Conservation (phyloP, 192 early-diverging fungal species). For the Linnemannia elongata region DNA sequence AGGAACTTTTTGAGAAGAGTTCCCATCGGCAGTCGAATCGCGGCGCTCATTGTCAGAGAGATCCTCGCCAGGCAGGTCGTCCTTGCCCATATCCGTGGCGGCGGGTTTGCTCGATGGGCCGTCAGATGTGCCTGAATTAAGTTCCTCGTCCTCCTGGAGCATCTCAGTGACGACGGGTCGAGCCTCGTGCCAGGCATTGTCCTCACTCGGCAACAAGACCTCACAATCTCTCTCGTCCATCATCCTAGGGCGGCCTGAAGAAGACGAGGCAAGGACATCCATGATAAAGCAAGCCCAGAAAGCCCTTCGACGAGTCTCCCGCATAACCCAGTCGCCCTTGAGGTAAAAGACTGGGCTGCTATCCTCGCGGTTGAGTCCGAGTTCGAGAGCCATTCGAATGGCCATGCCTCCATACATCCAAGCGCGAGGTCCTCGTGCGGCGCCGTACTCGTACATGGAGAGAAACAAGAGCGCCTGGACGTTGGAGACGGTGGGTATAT, state of each 20-base stretch:
- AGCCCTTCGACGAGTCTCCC: constrained; percentile 61
- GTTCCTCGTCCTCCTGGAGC: constrained; percentile 27
- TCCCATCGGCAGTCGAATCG: not conserved
- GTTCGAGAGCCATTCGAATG: constrained; percentile 66
- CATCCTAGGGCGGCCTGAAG: constrained; percentile 62
- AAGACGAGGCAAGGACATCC: constrained; percentile 56
- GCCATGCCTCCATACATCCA: constrained; percentile 73
- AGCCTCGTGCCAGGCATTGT: constrained; percentile 60
- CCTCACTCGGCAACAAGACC: constrained; percentile 62
- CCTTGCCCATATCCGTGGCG: not conserved
- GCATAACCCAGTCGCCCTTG: constrained; percentile 62
- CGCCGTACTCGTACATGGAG: constrained; percentile 64
- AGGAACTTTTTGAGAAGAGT: not conserved
- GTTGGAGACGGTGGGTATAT: constrained; percentile 61
- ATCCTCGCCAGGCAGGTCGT: not conserved
- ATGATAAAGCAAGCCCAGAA: constrained; percentile 67
- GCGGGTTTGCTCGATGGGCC: not conserved
- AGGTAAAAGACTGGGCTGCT: constrained; percentile 57
- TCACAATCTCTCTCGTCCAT: constrained; percentile 66
- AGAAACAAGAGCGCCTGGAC: constrained; percentile 66
- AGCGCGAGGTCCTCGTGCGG: constrained; percentile 63
- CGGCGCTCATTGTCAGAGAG: not conserved
- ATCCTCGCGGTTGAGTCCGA: constrained; percentile 67
- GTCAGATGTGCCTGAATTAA: not conserved
- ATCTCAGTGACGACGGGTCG: constrained; percentile 46